A percentile compares a stretch with the other conserved stretches of the same genome.
These are phyloP conservation scores for Saturnispora silvae DNA, from an alignment of 805 yeast genomes.

Conservation along the genomic window DNA sequence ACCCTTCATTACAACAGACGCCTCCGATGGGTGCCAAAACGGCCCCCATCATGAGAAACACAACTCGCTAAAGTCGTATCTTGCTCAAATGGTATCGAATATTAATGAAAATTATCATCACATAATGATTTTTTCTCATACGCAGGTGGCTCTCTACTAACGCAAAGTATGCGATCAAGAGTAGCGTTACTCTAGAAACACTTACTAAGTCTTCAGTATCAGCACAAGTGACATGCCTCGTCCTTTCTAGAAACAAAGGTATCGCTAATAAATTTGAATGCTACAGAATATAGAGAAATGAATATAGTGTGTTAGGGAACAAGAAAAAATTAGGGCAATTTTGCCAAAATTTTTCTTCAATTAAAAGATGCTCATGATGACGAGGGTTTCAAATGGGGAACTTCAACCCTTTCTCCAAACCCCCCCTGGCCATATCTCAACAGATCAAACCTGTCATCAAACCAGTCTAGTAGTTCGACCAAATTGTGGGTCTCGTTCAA, in stretches of 20 bases:
- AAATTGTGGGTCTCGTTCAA: conserved; percentile 53
- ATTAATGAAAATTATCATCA: conserved; percentile 23
- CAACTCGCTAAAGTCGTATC: conserved; percentile 14
- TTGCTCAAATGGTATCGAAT: conserved; percentile 26
- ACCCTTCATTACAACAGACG: conserved; percentile 47
- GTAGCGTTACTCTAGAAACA: too few relatives aligned
- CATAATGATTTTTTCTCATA: conserved; percentile 7
- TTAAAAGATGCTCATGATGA: conserved; percentile 1
- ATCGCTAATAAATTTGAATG: too few relatives aligned
- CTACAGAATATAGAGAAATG: too few relatives aligned
- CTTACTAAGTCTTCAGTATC: too few relatives aligned
- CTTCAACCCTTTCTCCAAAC: conserved; percentile 40
- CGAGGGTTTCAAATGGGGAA: conserved; percentile 16
- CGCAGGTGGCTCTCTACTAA: conserved; percentile 1
- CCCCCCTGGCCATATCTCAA: conserved; percentile 58
- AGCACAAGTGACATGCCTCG: too few relatives aligned
- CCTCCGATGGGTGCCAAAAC: conserved; percentile 39
- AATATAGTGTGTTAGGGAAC: too few relatives aligned
- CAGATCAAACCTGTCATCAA: conserved; percentile 59
- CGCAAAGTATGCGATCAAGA: not conserved
- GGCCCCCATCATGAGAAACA: conserved; percentile 15
- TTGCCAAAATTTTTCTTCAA: not conserved
- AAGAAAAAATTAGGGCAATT: not conserved
- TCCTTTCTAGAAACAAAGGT: too few relatives aligned
- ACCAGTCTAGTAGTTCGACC: conserved; percentile 69